These are phyloP conservation scores for Pseudogymnoascus sp. DNA, from an alignment of 2,329 filamentous ascomycete genomes.

Conservation along the genomic window DNA sequence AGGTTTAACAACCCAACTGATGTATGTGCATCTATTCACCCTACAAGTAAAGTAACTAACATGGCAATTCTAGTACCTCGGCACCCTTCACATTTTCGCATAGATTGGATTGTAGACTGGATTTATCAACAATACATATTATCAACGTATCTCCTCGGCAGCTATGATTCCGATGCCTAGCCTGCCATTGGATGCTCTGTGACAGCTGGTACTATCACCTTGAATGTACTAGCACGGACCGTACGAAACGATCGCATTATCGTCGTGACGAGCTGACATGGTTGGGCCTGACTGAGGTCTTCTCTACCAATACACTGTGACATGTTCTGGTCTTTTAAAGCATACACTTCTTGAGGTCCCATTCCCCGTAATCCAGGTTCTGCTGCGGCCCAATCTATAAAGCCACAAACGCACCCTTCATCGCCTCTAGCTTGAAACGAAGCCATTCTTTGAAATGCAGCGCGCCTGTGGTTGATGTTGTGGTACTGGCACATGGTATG, in stretches of 20 bases:
- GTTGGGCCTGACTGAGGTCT: background rate
- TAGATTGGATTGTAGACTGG: constrained; percentile 25
- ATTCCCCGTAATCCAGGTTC: background rate
- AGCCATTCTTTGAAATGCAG: background rate
- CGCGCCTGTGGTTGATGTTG: background rate
- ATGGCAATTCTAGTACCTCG: constrained; percentile 33
- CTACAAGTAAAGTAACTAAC: constrained; percentile 9
- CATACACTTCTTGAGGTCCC: background rate
- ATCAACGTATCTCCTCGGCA: background rate
- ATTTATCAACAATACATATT: constrained; percentile 9
- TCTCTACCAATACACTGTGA: background rate
- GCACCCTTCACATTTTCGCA: constrained; percentile 44
- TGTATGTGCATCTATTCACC: constrained; percentile 38
- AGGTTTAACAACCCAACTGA: constrained; percentile 71
- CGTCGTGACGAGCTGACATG: background rate
- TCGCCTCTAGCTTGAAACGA: background rate
- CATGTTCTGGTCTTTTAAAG: background rate
- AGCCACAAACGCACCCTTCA: background rate
- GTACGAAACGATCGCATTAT: background rate
- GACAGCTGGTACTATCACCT: background rate
- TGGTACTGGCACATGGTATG: background rate
- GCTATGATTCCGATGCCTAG: background rate
- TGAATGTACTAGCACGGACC: background rate
- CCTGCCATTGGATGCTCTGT: background rate
- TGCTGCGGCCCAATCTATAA: background rate